Evolutionary conservation across 179 eudicot species (phyloP), one percentile per base, ranked within the genome.

Genomic region (Patellifolia procumbens): DNA sequence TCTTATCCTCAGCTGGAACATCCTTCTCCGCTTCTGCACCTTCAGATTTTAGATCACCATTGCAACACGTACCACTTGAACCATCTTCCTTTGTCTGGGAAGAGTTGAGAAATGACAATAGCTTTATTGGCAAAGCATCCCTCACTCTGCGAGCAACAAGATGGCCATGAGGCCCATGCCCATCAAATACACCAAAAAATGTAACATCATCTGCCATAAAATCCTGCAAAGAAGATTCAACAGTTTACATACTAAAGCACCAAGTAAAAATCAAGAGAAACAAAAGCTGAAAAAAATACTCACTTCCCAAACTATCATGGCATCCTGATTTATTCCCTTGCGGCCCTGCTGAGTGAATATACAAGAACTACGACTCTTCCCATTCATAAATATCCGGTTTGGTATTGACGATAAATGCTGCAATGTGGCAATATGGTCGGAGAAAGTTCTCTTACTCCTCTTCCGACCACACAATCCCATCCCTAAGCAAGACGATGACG

Each of bases 231-330:
- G 8, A 39, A 71, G 31, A 73, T 42, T 70, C 42, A 62, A 69
- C 55, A 24, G 37, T 51, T 46, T 51, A 56, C 51, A 4, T 20
- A 26, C 20, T 49, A 63, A 76, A 75, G 59, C 43, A 65, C 31
- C 19, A 62, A 65, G 34, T 39, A 62, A 12, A 70, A 5, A 72
- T 66, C 70, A 58, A 59, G 43, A 42, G 37, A 71, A 19, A 67
- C 22, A 52, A 29, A 31, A 46, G 1, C n/a, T 13, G 24, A 19
- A 17, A 68, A 77, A 20, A 22, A 39, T 45, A 89, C 92, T 85
- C 83, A 95, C 99, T 85, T 95, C 99, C 99, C 99, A 95, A 62
- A 91, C 99, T 68, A 95, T 90, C 98, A 95, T 95, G 76, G 99
- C 97, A 81, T 95, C 99, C 83, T 95, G 99, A 77, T 95, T 95